phyloP scores from a whole-genome alignment of 768 basidiomycete genomes.

The Mycena latifolia region DNA sequence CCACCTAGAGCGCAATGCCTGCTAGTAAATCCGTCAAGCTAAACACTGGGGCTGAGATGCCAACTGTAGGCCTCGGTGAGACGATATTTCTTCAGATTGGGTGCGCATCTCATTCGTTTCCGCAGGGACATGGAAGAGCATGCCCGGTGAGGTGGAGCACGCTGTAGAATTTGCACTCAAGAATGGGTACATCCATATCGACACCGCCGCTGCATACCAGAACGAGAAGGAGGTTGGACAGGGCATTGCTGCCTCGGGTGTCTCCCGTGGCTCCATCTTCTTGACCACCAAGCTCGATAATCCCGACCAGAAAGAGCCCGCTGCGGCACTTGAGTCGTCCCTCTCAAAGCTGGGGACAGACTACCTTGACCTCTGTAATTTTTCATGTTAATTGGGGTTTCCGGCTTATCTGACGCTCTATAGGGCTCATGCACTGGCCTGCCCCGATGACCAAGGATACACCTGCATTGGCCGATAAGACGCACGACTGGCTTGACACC shows the following conservation, averaged over 20 bases:
- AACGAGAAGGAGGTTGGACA: conserved; percentile 88
- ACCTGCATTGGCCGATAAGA: conserved; percentile 27
- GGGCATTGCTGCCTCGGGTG: conserved; percentile 82
- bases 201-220: conserved; percentile 75
- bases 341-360: conserved; percentile 75
- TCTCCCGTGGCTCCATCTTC: conserved; percentile 81
- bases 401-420: not conserved
- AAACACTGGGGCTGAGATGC: conserved; percentile 85
- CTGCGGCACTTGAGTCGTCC: conserved; percentile 75
- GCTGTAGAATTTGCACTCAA: conserved; percentile 83
- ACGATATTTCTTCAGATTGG: not conserved
- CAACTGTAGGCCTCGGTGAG: conserved; percentile 76
- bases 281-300: conserved; percentile 83
- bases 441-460: conserved; percentile 73
- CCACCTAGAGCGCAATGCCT: conserved; percentile 54
- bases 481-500: conserved; percentile 74
- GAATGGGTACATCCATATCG: conserved; percentile 80
- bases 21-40: conserved; percentile 65
- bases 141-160: conserved; percentile 75
- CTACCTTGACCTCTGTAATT: conserved; percentile 84
- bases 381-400: not conserved
- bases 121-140: conserved; percentile 83
- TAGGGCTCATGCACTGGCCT: conserved; percentile 89
- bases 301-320: conserved; percentile 68
- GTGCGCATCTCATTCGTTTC: conserved; percentile 7